Conservation (phyloP, 805 yeast genomes). For the Yamadazyma philogaea region DNA sequence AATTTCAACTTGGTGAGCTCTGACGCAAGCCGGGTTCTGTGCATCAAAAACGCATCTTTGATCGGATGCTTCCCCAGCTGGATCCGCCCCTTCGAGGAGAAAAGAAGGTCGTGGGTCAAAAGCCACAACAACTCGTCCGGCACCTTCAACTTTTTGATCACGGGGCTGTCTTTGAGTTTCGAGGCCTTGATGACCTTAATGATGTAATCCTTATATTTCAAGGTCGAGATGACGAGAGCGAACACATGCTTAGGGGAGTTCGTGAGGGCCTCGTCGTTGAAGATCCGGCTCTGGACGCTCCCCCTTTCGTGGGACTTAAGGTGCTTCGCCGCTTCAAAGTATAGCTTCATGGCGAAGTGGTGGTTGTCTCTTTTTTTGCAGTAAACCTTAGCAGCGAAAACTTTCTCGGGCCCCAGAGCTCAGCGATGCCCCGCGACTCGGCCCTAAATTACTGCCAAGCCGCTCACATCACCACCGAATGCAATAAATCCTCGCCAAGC, state of each 20-base stretch:
- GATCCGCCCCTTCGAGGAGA: constrained; percentile 74
- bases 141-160: constrained; percentile 43
- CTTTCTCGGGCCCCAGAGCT: background rate
- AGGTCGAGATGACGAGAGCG: constrained; percentile 78
- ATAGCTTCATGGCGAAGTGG: constrained; percentile 33
- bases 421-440: background rate
- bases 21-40: constrained; percentile 77
- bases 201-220: constrained; percentile 67
- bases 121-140: constrained; percentile 56
- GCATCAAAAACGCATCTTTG: constrained; percentile 74
- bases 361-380: background rate
- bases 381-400: constrained; percentile 1
- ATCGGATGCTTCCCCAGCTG: constrained; percentile 87
- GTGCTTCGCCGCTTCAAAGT: constrained; percentile 43
- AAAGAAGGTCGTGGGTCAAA: constrained; percentile 75
- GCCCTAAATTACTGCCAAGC: background rate
- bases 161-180: constrained; percentile 52
- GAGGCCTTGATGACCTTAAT: constrained; percentile 62
- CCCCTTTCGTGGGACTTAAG: constrained; percentile 21
- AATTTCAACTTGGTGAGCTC: constrained; percentile 78
- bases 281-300: constrained; percentile 36
- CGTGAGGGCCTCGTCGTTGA: constrained; percentile 28
- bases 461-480: no score
- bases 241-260: constrained; percentile 78
- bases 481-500: no score